These are phyloP conservation scores for Metarhizium album DNA, from an alignment of 2,329 filamentous ascomycete genomes.

Conservation along the genomic window DNA sequence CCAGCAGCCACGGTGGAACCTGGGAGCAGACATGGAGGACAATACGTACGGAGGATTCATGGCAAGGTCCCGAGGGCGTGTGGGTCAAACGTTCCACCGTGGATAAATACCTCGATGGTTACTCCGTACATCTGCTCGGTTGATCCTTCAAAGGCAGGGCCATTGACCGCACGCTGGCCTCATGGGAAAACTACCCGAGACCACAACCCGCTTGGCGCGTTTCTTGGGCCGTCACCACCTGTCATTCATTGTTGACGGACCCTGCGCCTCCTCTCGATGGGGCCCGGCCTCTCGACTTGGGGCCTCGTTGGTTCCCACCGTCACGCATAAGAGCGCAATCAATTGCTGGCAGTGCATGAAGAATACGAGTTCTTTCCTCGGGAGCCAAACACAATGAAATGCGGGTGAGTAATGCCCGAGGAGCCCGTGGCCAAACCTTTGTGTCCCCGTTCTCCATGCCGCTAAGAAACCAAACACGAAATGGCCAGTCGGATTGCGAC, in stretches of 20 bases:
- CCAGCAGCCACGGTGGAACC: not conserved
- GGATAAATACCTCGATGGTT: not conserved
- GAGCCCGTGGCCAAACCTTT: too few relatives aligned
- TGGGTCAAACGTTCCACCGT: not conserved
- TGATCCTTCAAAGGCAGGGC: too few relatives aligned
- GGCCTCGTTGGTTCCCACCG: not conserved
- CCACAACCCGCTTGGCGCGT: not conserved
- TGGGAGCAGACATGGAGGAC: not conserved
- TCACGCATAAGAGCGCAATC: not conserved
- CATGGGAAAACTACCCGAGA: too few relatives aligned
- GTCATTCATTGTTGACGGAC: not conserved
- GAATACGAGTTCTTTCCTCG: not conserved
- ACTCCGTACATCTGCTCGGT: too few relatives aligned
- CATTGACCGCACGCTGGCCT: too few relatives aligned
- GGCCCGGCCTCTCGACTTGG: not conserved
- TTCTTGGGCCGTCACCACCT: too few relatives aligned
- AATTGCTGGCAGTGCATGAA: not conserved
- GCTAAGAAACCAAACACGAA: not conserved
- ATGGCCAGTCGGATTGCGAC: not conserved
- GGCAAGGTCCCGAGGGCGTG: not conserved
- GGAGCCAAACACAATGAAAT: not conserved
- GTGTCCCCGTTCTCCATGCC: not conserved
- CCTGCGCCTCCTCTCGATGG: constrained; percentile 1
- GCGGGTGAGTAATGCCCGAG: not conserved
- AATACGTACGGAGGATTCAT: too few relatives aligned